A percentile compares a stretch with the other conserved stretches of the same genome.
phyloP scores from a whole-genome alignment of 768 basidiomycete species.

The Amanita jacksonii region DNA sequence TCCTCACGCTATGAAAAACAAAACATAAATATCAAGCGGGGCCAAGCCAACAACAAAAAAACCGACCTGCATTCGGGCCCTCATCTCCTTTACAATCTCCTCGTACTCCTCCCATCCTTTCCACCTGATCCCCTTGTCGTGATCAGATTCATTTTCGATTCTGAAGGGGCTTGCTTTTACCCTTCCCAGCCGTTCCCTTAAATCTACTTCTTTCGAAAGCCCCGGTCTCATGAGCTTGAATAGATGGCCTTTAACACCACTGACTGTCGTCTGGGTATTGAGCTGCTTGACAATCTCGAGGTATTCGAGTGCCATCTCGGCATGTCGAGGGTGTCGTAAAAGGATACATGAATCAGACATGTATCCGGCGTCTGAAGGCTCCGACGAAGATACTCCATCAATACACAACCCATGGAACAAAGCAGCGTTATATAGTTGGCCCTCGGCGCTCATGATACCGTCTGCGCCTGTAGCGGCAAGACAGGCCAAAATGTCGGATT shows the following conservation, averaged over 20 bases:
- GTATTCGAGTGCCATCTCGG: conserved; percentile 77
- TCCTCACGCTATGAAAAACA: conserved; percentile 36
- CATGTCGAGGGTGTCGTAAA: conserved; percentile 44
- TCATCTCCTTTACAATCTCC: conserved; percentile 50
- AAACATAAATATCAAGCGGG: not conserved
- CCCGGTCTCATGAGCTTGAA: conserved; percentile 88
- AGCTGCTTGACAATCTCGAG: conserved; percentile 65
- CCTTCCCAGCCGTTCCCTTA: conserved; percentile 63
- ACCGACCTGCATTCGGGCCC: conserved; percentile 38
- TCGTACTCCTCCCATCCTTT: conserved; percentile 35
- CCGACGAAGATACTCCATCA: too few species aligned
- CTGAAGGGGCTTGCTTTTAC: conserved; percentile 22
- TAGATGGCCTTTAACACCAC: conserved; percentile 85
- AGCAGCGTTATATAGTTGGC: conserved; percentile 87
- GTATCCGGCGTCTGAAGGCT: conserved; percentile 12
- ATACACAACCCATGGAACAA: conserved; percentile 52
- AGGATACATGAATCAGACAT: conserved; percentile 25
- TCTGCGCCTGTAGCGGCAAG: conserved; percentile 80
- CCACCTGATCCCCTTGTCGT: conserved; percentile 10
- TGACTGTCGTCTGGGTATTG: conserved; percentile 58
- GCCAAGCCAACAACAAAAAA: conserved; percentile 8
- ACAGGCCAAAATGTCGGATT: conserved; percentile 74
- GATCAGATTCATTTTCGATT: conserved; percentile 2
- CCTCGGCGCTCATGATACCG: conserved; percentile 93
- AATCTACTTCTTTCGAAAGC: conserved; percentile 51